Conservation (phyloP, 2,329 filamentous ascomycete species). For the Cordyceps sp. region DNA sequence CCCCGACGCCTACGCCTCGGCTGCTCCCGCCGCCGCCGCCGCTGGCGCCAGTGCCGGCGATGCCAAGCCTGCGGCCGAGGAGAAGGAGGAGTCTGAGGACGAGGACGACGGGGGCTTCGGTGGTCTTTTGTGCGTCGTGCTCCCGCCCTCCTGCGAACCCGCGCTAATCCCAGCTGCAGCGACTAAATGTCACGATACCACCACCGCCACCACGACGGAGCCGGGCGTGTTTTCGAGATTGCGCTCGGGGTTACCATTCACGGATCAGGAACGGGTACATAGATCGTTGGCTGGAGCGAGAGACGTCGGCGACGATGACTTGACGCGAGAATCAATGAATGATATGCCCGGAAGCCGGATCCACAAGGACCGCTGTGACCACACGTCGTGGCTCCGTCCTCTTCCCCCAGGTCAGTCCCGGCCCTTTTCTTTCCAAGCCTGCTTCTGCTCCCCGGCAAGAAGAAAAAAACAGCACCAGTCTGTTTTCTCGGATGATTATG, state of each 20-base stretch:
- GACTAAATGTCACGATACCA: conserved; percentile 39
- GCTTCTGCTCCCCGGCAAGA: too few relatives aligned
- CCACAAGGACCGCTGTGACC: too few relatives aligned
- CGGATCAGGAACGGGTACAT: conserved; percentile 26
- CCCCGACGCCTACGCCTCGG: conserved; percentile 84
- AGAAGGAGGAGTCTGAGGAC: conserved; percentile 51
- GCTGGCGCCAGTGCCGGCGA: conserved; percentile 30
- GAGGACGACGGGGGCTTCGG: conserved; percentile 60
- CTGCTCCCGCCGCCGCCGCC: conserved; percentile 54
- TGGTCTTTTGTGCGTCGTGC: conserved; percentile 51
- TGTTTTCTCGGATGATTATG: conserved; percentile 35
- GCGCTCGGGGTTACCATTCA: too few relatives aligned
- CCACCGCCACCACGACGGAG: conserved; percentile 19
- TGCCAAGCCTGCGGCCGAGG: conserved; percentile 38
- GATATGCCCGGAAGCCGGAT: too few relatives aligned
- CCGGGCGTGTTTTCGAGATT: conserved; percentile 22
- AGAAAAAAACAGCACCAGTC: too few relatives aligned
- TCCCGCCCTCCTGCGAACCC: background rate
- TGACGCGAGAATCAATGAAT: conserved; percentile 14
- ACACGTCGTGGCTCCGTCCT: too few relatives aligned
- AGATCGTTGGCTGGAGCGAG: conserved; percentile 21
- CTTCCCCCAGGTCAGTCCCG: background rate
- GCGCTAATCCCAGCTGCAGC: conserved; percentile 26
- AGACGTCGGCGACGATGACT: conserved; percentile 14
- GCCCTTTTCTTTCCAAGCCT: background rate